Evolutionary conservation across 148 eudicot species (phyloP).

Genomic region (Spergularia marina): DNA sequence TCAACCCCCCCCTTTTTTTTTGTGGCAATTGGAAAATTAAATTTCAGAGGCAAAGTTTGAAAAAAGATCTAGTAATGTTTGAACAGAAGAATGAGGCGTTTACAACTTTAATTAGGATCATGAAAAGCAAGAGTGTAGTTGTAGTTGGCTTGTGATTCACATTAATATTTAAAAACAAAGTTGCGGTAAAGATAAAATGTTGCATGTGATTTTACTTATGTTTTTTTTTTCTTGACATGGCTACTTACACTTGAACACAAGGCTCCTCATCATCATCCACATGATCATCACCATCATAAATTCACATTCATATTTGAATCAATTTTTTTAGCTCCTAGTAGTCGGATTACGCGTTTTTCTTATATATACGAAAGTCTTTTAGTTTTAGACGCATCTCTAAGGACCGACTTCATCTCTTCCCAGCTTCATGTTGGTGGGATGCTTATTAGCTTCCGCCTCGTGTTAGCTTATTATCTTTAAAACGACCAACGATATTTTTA

Average conservation of each 20-base stretch:
- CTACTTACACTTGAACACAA: slow-evolving; percentile 8
- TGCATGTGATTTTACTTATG: slow-evolving; percentile 41
- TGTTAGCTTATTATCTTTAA: not conserved
- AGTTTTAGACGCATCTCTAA: not conserved
- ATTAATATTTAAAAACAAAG: slow-evolving; percentile 48
- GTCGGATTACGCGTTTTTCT: not conserved
- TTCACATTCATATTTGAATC: not conserved
- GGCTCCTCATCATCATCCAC: slow-evolving; percentile 16
- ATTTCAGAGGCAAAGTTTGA: slow-evolving; percentile 11
- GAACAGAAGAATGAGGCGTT: slow-evolving; percentile 11
- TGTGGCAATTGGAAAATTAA: not conserved
- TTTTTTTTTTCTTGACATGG: not conserved
- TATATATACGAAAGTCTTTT: not conserved
- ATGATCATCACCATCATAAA: slow-evolving; percentile 13
- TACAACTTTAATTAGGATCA: slow-evolving; percentile 40
- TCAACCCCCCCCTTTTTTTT: too few relatives aligned
- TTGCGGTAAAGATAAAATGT: slow-evolving; percentile 10
- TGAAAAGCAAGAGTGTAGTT: slow-evolving; percentile 40
- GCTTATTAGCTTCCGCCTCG: not conserved
- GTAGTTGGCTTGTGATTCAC: slow-evolving; percentile 58
- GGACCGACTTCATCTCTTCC: not conserved
- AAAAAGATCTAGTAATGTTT: not conserved
- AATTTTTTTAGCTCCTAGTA: slow-evolving; percentile 1
- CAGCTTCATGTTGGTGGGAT: not conserved
- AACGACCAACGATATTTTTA: not conserved